phyloP scores from a whole-genome alignment of 192 early-diverging fungal genomes.

The Entophlyctis helioformis region DNA sequence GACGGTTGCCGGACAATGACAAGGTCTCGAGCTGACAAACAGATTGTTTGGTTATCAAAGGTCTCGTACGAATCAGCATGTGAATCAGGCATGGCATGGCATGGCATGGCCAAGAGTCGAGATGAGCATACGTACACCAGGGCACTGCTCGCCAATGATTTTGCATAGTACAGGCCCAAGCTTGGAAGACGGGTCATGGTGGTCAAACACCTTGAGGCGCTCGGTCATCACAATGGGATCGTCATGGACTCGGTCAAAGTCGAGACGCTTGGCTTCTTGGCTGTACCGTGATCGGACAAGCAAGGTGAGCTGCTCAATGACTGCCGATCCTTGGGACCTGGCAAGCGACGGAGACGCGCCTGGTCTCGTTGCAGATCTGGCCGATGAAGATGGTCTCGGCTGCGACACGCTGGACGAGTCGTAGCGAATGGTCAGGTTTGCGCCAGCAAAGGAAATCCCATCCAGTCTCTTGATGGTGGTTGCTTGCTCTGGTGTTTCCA shows the following conservation, averaged over 20 bases:
- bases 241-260: conserved; percentile 9
- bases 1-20: conserved; percentile 14
- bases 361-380: no score
- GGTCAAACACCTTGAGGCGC: conserved; percentile 11
- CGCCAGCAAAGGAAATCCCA: no score
- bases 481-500: no score
- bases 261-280: conserved; percentile 9
- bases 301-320: no score
- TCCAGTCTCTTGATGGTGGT: no score
- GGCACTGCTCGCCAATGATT: conserved; percentile 22
- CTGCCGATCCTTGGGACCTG: no score
- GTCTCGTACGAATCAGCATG: background rate
- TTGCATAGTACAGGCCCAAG: conserved; percentile 35
- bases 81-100: background rate
- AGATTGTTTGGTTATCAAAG: background rate
- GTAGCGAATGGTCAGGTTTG: no score
- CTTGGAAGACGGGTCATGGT: conserved; percentile 16
- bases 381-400: no score
- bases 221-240: conserved; percentile 15
- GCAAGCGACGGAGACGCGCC: no score
- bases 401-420: no score
- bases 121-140: conserved; percentile 14
- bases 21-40: conserved; percentile 18
- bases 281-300: conserved; percentile 15
- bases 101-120: no score